Conservation (phyloP, 371 early-diverging fungal genomes). For the Blakeslea trispora region DNA sequence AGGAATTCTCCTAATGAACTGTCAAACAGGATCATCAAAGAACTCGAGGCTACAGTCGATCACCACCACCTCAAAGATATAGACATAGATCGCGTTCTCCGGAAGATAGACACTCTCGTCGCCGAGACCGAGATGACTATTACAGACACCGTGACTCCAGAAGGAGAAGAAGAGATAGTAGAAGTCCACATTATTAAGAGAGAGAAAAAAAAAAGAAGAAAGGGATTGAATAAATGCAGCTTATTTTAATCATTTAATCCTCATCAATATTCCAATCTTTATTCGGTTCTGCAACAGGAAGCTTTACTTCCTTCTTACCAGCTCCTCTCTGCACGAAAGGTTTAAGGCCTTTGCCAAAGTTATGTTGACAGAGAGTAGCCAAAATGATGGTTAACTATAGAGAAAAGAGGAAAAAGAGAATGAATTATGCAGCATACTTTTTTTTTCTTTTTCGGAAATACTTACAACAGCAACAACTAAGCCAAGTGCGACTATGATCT, state of each 20-base stretch:
- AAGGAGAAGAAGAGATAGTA: constrained; percentile 25
- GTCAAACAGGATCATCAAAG: constrained; percentile 12
- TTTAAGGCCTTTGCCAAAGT: constrained; percentile 43
- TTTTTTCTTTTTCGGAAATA: too few relatives aligned
- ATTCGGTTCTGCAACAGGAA: constrained; percentile 17
- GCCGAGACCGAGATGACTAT: constrained; percentile 24
- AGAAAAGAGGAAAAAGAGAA: not conserved
- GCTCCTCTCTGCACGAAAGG: constrained; percentile 50
- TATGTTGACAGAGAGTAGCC: constrained; percentile 31
- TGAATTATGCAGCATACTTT: not conserved
- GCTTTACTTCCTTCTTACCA: constrained; percentile 29
- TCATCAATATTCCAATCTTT: constrained; percentile 49
- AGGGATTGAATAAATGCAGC: not conserved
- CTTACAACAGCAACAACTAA: constrained; percentile 41
- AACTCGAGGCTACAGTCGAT: constrained; percentile 25
- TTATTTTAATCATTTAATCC: constrained; percentile 27
- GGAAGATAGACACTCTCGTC: constrained; percentile 18
- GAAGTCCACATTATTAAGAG: constrained; percentile 9
- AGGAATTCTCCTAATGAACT: not conserved
- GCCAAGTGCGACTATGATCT: constrained; percentile 35
- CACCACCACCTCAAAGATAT: constrained; percentile 21
- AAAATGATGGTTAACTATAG: constrained; percentile 25
- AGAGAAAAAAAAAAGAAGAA: not conserved
- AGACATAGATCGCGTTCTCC: constrained; percentile 34
- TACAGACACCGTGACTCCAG: constrained; percentile 22